Conservation (phyloP, 1,139 yeast species). For the Sugiyamaella paludigena region DNA sequence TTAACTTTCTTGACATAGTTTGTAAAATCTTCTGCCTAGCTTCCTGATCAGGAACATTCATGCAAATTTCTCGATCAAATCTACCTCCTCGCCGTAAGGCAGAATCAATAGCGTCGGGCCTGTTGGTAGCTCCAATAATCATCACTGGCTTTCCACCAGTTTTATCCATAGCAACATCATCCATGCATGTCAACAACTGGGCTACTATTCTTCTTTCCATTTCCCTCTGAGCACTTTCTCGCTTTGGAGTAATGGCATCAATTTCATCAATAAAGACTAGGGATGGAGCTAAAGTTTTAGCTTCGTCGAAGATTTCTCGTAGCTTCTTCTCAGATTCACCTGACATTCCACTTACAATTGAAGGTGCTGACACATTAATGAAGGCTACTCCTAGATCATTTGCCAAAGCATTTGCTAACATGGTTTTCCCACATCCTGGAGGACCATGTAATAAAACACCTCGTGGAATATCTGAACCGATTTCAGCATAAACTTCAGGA, state of each 20-base stretch:
- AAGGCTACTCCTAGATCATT: slow-evolving; percentile 94
- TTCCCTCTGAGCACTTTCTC: slow-evolving; percentile 97
- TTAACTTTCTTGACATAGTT: slow-evolving; percentile 61
- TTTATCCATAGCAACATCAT: slow-evolving; percentile 80
- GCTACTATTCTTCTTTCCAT: slow-evolving; percentile 98
- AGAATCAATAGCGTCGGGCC: slow-evolving; percentile 95
- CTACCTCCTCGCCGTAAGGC: slow-evolving; percentile 96
- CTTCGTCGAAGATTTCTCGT: slow-evolving; percentile 91
- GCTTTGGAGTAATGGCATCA: slow-evolving; percentile 96
- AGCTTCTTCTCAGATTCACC: slow-evolving; percentile 96
- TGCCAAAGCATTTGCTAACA: slow-evolving; percentile 93
- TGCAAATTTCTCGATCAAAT: slow-evolving; percentile 90
- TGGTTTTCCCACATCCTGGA: slow-evolving; percentile 98
- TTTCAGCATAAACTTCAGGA: slow-evolving; percentile 82
- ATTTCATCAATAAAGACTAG: slow-evolving; percentile 90
- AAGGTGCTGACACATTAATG: slow-evolving; percentile 88
- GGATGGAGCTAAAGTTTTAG: slow-evolving; percentile 86
- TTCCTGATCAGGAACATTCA: slow-evolving; percentile 87
- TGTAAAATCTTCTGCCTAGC: slow-evolving; percentile 74
- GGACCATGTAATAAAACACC: slow-evolving; percentile 96
- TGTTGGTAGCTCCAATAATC: slow-evolving; percentile 93
- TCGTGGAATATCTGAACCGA: slow-evolving; percentile 96
- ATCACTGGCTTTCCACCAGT: slow-evolving; percentile 93
- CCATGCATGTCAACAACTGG: slow-evolving; percentile 90
- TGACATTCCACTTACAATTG: slow-evolving; percentile 99